Evolutionary conservation across 1,139 yeast species (phyloP).

Genomic region (Diutina catenulata): DNA sequence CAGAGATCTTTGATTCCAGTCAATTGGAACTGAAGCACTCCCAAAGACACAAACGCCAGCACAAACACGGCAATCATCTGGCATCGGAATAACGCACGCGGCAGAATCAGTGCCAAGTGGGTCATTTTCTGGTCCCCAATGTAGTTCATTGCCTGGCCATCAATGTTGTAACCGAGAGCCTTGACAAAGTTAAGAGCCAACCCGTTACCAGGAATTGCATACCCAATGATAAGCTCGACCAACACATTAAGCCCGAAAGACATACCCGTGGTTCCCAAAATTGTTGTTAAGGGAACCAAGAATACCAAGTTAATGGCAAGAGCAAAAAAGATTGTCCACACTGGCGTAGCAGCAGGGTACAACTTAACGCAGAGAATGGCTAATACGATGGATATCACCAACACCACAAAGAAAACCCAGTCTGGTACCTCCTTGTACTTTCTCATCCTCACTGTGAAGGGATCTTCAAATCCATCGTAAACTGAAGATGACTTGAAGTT

Average conservation of each 20-base stretch:
- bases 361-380: conserved; percentile 31
- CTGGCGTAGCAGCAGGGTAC: conserved; percentile 39
- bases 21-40: conserved; percentile 38
- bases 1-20: conserved; percentile 37
- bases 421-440: conserved; percentile 16
- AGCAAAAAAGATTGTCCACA: conserved; percentile 49
- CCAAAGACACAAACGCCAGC: conserved; percentile 37
- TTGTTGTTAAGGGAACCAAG: conserved; percentile 37
- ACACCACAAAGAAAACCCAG: conserved; percentile 12
- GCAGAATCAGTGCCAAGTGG: conserved; percentile 50
- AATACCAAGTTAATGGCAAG: conserved; percentile 42
- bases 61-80: conserved; percentile 37
- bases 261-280: conserved; percentile 43
- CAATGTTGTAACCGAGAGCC: conserved; percentile 47
- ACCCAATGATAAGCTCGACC: conserved; percentile 51
- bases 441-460: conserved; percentile 13
- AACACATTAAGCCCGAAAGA: conserved; percentile 44
- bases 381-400: conserved; percentile 15
- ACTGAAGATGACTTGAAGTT: conserved; percentile 8
- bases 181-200: conserved; percentile 47
- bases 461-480: conserved; percentile 19
- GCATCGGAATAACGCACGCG: conserved; percentile 48
- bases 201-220: conserved; percentile 54
- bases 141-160: conserved; percentile 50
- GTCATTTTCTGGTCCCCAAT: conserved; percentile 46